Conservation (phyloP, 108 stramenopile genomes). For the Fistulifera solaris region DNA sequence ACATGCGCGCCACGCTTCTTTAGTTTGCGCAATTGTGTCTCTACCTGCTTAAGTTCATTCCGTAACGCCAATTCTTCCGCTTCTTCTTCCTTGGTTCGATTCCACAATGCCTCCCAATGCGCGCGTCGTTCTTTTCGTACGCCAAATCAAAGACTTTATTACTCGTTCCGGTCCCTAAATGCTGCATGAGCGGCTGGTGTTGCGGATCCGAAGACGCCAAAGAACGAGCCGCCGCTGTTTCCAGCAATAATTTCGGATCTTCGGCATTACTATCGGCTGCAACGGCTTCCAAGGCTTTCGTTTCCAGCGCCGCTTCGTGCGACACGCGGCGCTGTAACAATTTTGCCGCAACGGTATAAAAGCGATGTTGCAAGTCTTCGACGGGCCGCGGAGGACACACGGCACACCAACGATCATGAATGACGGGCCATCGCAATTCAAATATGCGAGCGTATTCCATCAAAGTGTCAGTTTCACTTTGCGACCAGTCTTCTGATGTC, state of each 20-base stretch:
- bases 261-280: conserved; percentile 4
- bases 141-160: conserved; percentile 65
- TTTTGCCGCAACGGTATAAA: conserved; percentile 73
- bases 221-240: conserved; percentile 38
- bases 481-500: conserved; percentile 63
- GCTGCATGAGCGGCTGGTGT: conserved; percentile 38
- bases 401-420: conserved; percentile 64
- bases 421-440: conserved; percentile 93
- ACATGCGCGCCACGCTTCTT: conserved; percentile 72
- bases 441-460: conserved; percentile 61
- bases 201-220: conserved; percentile 28
- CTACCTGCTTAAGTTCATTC: conserved; percentile 64
- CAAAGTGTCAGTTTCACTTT: conserved; percentile 85
- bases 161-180: conserved; percentile 48
- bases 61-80: conserved; percentile 57
- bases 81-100: conserved; percentile 77
- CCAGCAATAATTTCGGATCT: conserved; percentile 17
- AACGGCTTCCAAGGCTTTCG: conserved; percentile 13
- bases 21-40: conserved; percentile 73
- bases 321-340: conserved; percentile 39
- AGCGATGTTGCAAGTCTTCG: conserved; percentile 87
- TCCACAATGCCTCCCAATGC: conserved; percentile 67
- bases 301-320: conserved; percentile 37
- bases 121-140: conserved; percentile 63
- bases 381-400: conserved; percentile 23